Conservation (phyloP, 2,329 filamentous ascomycete genomes). For the Fonsecaea monophora region DNA sequence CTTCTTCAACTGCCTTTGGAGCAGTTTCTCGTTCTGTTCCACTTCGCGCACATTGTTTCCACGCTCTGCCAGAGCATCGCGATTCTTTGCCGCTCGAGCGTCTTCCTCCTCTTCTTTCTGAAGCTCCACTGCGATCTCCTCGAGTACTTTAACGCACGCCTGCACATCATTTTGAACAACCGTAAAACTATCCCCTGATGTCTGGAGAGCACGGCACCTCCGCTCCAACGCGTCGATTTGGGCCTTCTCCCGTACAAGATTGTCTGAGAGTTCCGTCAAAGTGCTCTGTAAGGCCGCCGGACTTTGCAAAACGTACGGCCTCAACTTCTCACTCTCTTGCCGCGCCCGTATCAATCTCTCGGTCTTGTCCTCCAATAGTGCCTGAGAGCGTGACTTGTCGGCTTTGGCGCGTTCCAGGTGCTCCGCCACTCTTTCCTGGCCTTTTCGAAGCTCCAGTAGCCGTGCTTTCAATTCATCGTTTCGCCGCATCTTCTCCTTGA, state of each 20-base stretch:
- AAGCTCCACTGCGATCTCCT: conserved; percentile 84
- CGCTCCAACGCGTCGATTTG: conserved; percentile 89
- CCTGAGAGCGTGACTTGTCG: conserved; percentile 78
- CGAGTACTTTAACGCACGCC: conserved; percentile 84
- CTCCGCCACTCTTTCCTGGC: conserved; percentile 81
- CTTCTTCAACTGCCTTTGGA: conserved; percentile 82
- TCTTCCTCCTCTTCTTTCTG: conserved; percentile 91
- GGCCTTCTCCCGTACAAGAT: conserved; percentile 76
- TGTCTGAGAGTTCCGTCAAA: conserved; percentile 80
- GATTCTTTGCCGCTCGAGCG: conserved; percentile 77
- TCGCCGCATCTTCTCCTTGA: conserved; percentile 81
- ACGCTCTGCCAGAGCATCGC: conserved; percentile 84
- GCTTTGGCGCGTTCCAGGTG: conserved; percentile 82
- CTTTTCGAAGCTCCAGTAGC: conserved; percentile 78
- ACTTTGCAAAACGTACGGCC: conserved; percentile 90
- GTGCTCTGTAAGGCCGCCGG: conserved; percentile 81
- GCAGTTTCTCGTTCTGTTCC: conserved; percentile 81
- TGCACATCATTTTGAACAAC: conserved; percentile 85
- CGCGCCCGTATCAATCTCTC: conserved; percentile 67
- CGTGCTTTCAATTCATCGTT: conserved; percentile 87
- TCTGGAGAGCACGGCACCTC: conserved; percentile 86
- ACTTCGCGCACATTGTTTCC: conserved; percentile 91
- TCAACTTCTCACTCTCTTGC: conserved; percentile 86
- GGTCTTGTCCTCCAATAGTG: conserved; percentile 58
- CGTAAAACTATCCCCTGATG: conserved; percentile 85